Percentiles rank a stretch among this genome's conserved stretches.
These are phyloP conservation scores for Paecilomyces variotii DNA, from an alignment of 2,329 filamentous ascomycete genomes.

Conservation along the genomic window DNA sequence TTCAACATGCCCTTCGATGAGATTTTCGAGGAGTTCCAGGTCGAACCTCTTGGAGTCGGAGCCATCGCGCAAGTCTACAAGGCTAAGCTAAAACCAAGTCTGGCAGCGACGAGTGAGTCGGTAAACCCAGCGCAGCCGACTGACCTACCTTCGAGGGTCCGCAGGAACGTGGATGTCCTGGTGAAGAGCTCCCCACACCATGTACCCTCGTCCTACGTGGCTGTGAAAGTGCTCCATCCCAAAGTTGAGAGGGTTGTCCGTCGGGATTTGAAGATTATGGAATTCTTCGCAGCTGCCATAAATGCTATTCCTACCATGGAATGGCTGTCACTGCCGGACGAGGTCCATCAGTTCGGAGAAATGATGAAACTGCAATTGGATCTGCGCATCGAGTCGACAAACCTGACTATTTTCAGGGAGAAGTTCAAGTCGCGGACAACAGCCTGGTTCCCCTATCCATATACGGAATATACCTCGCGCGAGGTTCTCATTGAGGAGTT, in stretches of 20 bases:
- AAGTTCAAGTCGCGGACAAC: conserved; percentile 86
- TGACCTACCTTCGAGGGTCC: conserved; percentile 60
- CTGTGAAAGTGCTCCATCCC: conserved; percentile 92
- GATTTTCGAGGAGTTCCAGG: conserved; percentile 93
- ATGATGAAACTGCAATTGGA: conserved; percentile 99
- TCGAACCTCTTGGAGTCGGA: conserved; percentile 81
- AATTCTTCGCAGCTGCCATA: conserved; percentile 74
- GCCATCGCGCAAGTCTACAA: conserved; percentile 98
- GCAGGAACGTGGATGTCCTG: conserved; percentile 73
- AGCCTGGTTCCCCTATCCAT: conserved; percentile 95
- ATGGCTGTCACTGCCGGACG: conserved; percentile 92
- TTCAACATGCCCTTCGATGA: conserved; percentile 79
- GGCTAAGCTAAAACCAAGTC: conserved; percentile 74
- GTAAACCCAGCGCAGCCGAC: conserved; percentile 46
- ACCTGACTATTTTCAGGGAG: conserved; percentile 74
- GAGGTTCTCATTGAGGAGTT: conserved; percentile 93
- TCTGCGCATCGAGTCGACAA: conserved; percentile 86
- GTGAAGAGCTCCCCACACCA: conserved; percentile 79
- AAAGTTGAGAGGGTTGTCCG: conserved; percentile 80
- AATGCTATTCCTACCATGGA: conserved; percentile 90
- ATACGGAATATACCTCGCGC: conserved; percentile 83
- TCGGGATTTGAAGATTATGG: conserved; percentile 91
- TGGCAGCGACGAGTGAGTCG: conserved; percentile 56
- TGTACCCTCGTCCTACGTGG: conserved; percentile 86
- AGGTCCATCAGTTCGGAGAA: conserved; percentile 86